Evolutionary conservation across 2,329 filamentous ascomycete species (phyloP).

Genomic region (Albophoma yamanashiensis): DNA sequence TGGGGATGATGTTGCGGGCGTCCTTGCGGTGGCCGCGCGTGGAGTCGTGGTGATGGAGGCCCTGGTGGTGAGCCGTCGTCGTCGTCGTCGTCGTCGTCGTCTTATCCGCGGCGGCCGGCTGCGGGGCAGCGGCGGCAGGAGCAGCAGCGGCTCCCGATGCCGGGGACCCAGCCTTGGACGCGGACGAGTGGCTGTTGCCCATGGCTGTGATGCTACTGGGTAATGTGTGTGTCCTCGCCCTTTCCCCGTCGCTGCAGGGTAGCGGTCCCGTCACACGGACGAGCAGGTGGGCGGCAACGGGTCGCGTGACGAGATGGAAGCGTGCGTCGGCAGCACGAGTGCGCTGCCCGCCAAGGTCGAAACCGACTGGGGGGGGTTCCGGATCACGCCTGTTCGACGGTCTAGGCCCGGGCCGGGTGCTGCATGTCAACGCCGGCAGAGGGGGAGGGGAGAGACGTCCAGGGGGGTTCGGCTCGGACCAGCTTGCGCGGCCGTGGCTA

Average conservation of each 20-base stretch:
- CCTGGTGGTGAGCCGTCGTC: slow-evolving; percentile 3
- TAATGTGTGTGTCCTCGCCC: background rate
- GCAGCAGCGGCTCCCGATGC: slow-evolving; percentile 8
- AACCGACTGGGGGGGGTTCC: background rate
- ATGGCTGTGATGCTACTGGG: slow-evolving; percentile 9
- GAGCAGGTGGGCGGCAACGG: background rate
- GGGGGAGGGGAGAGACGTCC: background rate
- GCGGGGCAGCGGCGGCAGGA: slow-evolving; percentile 5
- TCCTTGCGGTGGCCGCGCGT: slow-evolving; percentile 23
- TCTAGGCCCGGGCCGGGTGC: background rate
- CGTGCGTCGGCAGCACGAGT: background rate
- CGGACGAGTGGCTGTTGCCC: slow-evolving; percentile 28
- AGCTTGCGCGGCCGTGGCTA: background rate
- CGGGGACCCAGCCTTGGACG: slow-evolving; percentile 24
- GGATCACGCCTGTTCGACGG: background rate
- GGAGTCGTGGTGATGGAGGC: slow-evolving; percentile 13
- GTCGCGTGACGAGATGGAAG: background rate
- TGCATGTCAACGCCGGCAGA: slow-evolving; percentile 1
- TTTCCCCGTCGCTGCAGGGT: background rate
- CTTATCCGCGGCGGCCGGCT: slow-evolving; percentile 13
- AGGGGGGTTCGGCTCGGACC: background rate
- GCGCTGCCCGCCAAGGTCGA: background rate
- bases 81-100: slow-evolving; percentile 3
- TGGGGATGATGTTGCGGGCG: slow-evolving; percentile 39
- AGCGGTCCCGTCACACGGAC: background rate